A percentile compares a stretch with the other conserved stretches of the same genome.
Conservation (phyloP, 192 early-diverging fungal species). For the Backusella tarrabulga region DNA sequence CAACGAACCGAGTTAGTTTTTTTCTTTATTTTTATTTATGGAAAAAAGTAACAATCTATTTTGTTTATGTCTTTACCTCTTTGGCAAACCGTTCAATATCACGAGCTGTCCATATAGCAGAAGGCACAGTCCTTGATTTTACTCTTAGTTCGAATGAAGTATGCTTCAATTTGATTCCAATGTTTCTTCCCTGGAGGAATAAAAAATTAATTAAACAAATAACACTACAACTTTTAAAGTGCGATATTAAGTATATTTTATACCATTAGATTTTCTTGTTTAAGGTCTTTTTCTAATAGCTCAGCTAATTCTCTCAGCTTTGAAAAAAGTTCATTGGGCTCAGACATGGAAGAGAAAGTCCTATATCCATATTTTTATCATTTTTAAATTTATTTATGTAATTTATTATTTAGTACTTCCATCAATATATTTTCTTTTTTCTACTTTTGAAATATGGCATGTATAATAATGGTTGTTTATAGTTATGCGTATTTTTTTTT, state of each 20-base stretch:
- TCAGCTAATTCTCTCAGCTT: constrained; percentile 46
- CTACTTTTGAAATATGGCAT: not conserved
- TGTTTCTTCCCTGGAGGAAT: constrained; percentile 36
- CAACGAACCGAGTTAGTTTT: not conserved
- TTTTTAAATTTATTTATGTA: not conserved
- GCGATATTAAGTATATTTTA: not conserved
- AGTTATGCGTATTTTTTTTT: not conserved
- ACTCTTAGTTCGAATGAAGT: constrained; percentile 40
- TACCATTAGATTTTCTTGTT: constrained; percentile 34
- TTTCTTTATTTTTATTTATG: too few species aligned
- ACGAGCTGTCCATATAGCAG: constrained; percentile 24
- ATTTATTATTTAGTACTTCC: not conserved
- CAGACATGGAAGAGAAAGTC: constrained; percentile 44
- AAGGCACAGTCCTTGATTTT: constrained; percentile 41
- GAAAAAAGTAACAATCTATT: not conserved
- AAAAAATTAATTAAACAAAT: not conserved
- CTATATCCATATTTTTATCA: constrained; percentile 19
- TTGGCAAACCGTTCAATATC: constrained; percentile 32
- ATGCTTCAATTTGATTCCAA: constrained; percentile 48
- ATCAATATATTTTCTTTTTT: not conserved
- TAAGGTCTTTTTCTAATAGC: constrained; percentile 44
- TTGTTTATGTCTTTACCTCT: constrained; percentile 14
- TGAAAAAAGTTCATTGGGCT: constrained; percentile 26
- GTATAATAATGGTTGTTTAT: not conserved
- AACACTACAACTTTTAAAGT: not conserved